Evolutionary conservation across 306 rosid genomes (phyloP).

Genomic region (Malus domestica): ASM211411v1 NC_041805.1:1253001-1253500

Average conservation of each 20-base stretch:
- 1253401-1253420: neutral
- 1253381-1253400: conserved; percentile 1
- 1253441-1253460: neutral
- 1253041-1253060: neutral
- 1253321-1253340: neutral
- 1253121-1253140: conserved; percentile 41
- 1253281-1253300: neutral
- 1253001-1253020: neutral
- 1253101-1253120: neutral
- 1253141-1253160: conserved; percentile 37
- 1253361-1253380: neutral
- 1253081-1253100: neutral
- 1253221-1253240: conserved; percentile 52
- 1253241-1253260: conserved; percentile 54
- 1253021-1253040: neutral
- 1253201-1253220: conserved; percentile 53
- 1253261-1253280: neutral
- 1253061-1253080: neutral
- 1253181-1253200: conserved; percentile 58
- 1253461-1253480: neutral
- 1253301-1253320: neutral
- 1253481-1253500: neutral
- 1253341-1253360: neutral
- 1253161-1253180: conserved; percentile 64
- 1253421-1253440: neutral